These are phyloP conservation scores for Mollisiaceae sp. DNA, from an alignment of 2,329 filamentous ascomycete genomes.

Conservation along the genomic window DNA sequence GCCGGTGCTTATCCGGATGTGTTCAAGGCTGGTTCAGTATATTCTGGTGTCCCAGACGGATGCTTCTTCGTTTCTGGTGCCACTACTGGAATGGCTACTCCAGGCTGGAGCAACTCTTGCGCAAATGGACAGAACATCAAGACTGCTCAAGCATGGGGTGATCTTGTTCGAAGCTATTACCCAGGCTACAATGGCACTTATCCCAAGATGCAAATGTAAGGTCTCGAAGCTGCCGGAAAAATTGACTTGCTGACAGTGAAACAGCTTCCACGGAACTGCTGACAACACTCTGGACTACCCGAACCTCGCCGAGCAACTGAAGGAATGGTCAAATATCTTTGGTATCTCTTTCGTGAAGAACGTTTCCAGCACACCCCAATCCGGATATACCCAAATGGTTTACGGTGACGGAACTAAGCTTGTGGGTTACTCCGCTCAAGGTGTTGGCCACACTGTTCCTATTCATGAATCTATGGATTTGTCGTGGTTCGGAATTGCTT, in stretches of 20 bases:
- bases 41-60: constrained; percentile 51
- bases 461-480: constrained; percentile 40
- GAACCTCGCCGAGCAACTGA: constrained; percentile 50
- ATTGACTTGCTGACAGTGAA: constrained; percentile 3
- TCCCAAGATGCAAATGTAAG: constrained; percentile 46
- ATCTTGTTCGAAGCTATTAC: constrained; percentile 49
- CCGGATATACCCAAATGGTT: constrained; percentile 42
- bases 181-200: constrained; percentile 46
- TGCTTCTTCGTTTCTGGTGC: constrained; percentile 46
- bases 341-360: constrained; percentile 36
- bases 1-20: constrained; percentile 54
- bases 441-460: constrained; percentile 43
- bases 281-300: constrained; percentile 47
- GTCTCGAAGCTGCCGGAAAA: constrained; percentile 22
- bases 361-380: constrained; percentile 38
- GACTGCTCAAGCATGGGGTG: constrained; percentile 54
- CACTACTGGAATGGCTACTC: constrained; percentile 52
- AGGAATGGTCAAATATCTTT: constrained; percentile 55
- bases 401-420: constrained; percentile 45
- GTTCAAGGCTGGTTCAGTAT: constrained; percentile 50
- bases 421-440: constrained; percentile 41
- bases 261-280: constrained; percentile 46
- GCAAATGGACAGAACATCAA: constrained; percentile 40
- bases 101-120: constrained; percentile 60
- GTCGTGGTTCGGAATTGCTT: constrained; percentile 29